phyloP scores from a whole-genome alignment of 768 basidiomycete genomes.

The Megacollybia marginata region DNA sequence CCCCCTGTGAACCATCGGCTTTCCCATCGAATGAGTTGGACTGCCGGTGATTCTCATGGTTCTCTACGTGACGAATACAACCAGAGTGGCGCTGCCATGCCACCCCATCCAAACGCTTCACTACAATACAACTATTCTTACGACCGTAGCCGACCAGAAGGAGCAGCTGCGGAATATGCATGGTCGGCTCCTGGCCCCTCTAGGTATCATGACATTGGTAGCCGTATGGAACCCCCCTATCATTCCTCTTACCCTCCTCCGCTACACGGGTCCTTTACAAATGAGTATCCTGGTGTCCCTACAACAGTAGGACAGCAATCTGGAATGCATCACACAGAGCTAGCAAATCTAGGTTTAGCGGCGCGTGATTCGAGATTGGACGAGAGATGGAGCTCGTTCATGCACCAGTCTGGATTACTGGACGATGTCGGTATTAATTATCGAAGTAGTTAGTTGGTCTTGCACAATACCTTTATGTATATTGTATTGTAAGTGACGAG shows the following conservation, averaged over 20 bases:
- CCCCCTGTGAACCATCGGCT: neutral
- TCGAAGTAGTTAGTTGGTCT: neutral
- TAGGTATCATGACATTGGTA: neutral
- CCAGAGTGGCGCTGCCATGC: neutral
- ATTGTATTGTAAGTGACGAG: no score
- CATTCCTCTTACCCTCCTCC: slow-evolving; percentile 1
- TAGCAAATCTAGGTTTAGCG: slow-evolving; percentile 56
- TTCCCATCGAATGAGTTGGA: neutral
- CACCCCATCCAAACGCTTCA: slow-evolving; percentile 4
- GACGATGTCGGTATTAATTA: slow-evolving; percentile 18
- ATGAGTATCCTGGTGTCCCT: slow-evolving; percentile 1
- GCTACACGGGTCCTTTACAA: slow-evolving; percentile 9
- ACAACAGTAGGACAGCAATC: slow-evolving; percentile 10
- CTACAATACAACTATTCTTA: slow-evolving; percentile 7
- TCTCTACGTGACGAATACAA: neutral
- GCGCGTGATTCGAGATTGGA: slow-evolving; percentile 47
- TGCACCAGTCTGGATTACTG: slow-evolving; percentile 45
- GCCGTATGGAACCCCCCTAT: neutral
- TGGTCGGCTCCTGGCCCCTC: neutral
- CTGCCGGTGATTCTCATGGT: neutral
- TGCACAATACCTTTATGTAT: no score
- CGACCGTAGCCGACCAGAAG: slow-evolving; percentile 2
- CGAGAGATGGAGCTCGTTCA: slow-evolving; percentile 54
- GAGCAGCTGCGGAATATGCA: neutral
- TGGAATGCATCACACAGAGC: slow-evolving; percentile 29